These are phyloP conservation scores for Verruconis gallopava DNA, from an alignment of 2,329 filamentous ascomycete species.

Conservation along the genomic window DNA sequence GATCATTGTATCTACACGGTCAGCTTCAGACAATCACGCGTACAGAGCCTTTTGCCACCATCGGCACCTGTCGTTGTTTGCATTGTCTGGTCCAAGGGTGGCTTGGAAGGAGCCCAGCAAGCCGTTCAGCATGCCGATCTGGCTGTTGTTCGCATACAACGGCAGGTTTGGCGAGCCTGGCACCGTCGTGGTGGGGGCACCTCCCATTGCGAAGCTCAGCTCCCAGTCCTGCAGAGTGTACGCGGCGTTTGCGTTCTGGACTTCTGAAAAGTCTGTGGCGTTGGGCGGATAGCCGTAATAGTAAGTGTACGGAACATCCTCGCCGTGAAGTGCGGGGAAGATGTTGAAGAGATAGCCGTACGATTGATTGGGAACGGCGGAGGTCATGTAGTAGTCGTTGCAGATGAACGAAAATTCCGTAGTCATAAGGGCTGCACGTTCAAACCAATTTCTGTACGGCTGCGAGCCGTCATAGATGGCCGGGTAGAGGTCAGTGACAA, in stretches of 20 bases:
- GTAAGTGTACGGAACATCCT: constrained; percentile 41
- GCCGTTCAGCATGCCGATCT: constrained; percentile 30
- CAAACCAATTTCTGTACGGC: constrained; percentile 33
- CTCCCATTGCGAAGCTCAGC: constrained; percentile 29
- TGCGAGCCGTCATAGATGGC: constrained; percentile 33
- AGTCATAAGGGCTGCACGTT: constrained; percentile 29
- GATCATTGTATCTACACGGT: no score
- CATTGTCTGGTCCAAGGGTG: constrained; percentile 29
- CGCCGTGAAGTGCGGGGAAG: constrained; percentile 39
- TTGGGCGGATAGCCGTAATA: constrained; percentile 28
- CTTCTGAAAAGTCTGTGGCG: constrained; percentile 12
- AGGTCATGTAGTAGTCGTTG: constrained; percentile 39
- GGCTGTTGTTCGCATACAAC: constrained; percentile 32
- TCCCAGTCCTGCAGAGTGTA: constrained; percentile 34
- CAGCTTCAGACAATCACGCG: no score
- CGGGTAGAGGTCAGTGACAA: constrained; percentile 36
- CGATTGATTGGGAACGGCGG: constrained; percentile 33
- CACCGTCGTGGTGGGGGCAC: constrained; percentile 20
- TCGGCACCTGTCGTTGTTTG: constrained; percentile 35
- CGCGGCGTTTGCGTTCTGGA: constrained; percentile 25
- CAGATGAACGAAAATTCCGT: constrained; percentile 37
- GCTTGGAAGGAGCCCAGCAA: constrained; percentile 23
- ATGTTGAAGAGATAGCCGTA: constrained; percentile 42
- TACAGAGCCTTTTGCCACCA: constrained; percentile 35
- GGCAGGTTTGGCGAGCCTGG: constrained; percentile 30